phyloP scores from a whole-genome alignment of 495 filamentous ascomycete species.

The Cercophora scortea region DNA sequence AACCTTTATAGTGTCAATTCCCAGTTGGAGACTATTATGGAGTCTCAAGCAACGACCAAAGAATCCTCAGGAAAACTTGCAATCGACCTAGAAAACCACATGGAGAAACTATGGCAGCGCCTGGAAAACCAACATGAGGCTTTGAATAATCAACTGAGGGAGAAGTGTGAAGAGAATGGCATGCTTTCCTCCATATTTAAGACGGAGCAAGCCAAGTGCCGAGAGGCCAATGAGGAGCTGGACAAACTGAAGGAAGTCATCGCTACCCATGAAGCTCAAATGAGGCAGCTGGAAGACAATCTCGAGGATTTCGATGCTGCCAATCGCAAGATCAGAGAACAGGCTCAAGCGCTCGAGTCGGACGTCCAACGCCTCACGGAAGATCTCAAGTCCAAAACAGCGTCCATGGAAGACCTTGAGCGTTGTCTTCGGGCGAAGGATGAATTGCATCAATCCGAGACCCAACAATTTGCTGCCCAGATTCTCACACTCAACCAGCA shows the following conservation, averaged over 20 bases:
- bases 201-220: conserved; percentile 9
- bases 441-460: conserved; percentile 1
- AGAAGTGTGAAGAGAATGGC: conserved; percentile 12
- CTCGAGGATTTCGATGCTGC: conserved; percentile 4
- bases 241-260: not conserved
- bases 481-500: conserved; percentile 10
- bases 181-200: conserved; percentile 10
- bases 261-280: conserved; percentile 3
- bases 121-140: conserved; percentile 12
- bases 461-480: conserved; percentile 4
- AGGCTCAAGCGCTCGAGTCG: not conserved
- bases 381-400: conserved; percentile 5
- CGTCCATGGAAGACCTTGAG: conserved; percentile 7
- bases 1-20: conserved; percentile 4
- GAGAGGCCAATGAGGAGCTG: conserved; percentile 4
- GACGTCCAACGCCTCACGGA: conserved; percentile 6
- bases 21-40: conserved; percentile 10
- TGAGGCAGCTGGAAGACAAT: conserved; percentile 12
- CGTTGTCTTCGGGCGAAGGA: conserved; percentile 8
- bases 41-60: not conserved
- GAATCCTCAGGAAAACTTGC: not conserved
- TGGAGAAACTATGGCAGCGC: conserved; percentile 7
- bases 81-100: conserved; percentile 6
- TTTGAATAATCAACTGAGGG: conserved; percentile 8
- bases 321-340: not conserved